Percentiles rank a stretch among this genome's conserved stretches.
Evolutionary conservation across 2,329 filamentous ascomycete species (phyloP).

Genomic region (Claviceps quebecensis): DNA sequence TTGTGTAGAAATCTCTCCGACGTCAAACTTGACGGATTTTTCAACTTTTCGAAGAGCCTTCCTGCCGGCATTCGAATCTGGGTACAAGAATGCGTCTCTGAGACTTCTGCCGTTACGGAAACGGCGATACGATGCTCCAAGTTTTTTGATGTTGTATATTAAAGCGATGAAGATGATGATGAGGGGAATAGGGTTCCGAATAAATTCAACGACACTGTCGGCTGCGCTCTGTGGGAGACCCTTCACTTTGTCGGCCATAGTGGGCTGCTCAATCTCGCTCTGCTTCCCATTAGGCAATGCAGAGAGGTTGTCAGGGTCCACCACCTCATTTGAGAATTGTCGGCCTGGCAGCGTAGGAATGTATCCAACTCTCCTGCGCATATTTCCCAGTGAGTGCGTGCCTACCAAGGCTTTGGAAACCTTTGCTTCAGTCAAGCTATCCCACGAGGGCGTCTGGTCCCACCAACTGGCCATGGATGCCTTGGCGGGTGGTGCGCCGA

Average conservation of each 20-base stretch:
- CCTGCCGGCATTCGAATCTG: constrained; percentile 3
- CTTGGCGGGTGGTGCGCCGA: constrained; percentile 43
- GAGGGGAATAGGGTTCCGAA: constrained; percentile 40
- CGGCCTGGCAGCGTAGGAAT: constrained; percentile 24
- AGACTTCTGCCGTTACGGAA: constrained; percentile 18
- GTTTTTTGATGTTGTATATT: constrained; percentile 31
- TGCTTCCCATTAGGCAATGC: constrained; percentile 14
- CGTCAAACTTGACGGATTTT: background rate
- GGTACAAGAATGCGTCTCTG: constrained; percentile 11
- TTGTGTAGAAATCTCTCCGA: background rate
- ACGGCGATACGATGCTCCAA: constrained; percentile 25
- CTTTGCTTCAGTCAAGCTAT: constrained; percentile 28
- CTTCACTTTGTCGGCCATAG: constrained; percentile 36
- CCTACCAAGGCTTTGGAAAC: constrained; percentile 52
- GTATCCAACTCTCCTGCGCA: constrained; percentile 18
- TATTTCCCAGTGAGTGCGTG: constrained; percentile 45
- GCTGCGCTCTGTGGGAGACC: constrained; percentile 35
- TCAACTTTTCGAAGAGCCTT: background rate
- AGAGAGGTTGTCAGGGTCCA: constrained; percentile 21
- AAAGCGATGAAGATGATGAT: constrained; percentile 28
- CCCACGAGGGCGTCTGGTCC: constrained; percentile 26
- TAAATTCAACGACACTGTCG: constrained; percentile 37
- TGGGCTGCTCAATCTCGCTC: constrained; percentile 21
- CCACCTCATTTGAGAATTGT: constrained; percentile 12
- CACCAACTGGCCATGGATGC: constrained; percentile 33